Evolutionary conservation across 176 grass and related monocot genomes (phyloP).

Genomic region (Paspalum notatum): DNA sequence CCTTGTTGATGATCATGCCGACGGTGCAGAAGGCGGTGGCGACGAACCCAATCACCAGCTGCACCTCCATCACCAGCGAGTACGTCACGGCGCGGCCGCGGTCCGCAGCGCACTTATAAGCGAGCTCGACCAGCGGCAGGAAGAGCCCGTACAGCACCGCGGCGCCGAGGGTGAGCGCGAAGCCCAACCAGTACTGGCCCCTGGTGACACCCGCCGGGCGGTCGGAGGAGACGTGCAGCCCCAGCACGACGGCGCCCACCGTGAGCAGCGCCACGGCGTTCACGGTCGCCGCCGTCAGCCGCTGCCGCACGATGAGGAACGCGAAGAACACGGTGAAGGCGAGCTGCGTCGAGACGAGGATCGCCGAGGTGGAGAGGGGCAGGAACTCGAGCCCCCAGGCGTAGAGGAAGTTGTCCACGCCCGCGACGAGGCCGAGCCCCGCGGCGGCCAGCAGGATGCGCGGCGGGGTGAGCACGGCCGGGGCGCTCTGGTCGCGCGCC

Average conservation of each 20-base stretch:
- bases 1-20: slow-evolving; percentile 60
- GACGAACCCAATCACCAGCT: slow-evolving; percentile 70
- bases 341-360: slow-evolving; percentile 81
- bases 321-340: slow-evolving; percentile 76
- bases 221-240: slow-evolving; percentile 46
- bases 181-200: slow-evolving; percentile 65
- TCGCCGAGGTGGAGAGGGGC: slow-evolving; percentile 68
- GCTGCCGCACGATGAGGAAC: slow-evolving; percentile 63
- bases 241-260: slow-evolving; percentile 60
- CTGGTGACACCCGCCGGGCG: slow-evolving; percentile 35
- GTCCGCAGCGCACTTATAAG: slow-evolving; percentile 43
- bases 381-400: slow-evolving; percentile 64
- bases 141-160: slow-evolving; percentile 66
- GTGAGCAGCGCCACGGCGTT: slow-evolving; percentile 71
- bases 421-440: slow-evolving; percentile 47
- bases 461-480: slow-evolving; percentile 39
- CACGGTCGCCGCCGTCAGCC: slow-evolving; percentile 42
- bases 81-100: slow-evolving; percentile 48
- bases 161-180: slow-evolving; percentile 60
- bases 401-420: slow-evolving; percentile 61
- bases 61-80: slow-evolving; percentile 72
- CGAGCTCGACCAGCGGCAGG: slow-evolving; percentile 59
- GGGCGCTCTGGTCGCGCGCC: neutral
- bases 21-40: slow-evolving; percentile 64
- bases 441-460: slow-evolving; percentile 45